Base-by-base conservation (phyloP, 2,329 filamentous ascomycete genomes). In the Plectosphaerella plurivora region DNA sequence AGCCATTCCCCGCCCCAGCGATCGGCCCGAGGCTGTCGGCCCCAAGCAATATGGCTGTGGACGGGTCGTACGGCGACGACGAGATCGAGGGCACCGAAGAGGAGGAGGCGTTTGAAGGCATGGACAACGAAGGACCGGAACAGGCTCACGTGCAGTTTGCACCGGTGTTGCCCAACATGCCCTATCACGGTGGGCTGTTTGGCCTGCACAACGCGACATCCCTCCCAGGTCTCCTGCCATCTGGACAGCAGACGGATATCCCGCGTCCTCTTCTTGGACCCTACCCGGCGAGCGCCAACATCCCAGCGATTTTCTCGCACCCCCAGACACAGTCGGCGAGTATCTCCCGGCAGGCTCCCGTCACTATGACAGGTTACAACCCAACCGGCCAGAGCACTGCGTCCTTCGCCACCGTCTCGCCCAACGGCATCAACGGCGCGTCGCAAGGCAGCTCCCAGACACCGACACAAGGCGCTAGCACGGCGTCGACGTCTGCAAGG, bases 21-120 rank as follows among this genome's bases (percentile, higher is more conserved):
- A 10, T 10, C 45, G 22, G 24, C 51, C 24, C 49, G 37, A 25
- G 50, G 18, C n/a, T 55, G 48, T 14, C 53, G 51, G 15, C 52
- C 42, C 54, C 14, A 41, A 53, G 28, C 20, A 46, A 18, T 8
- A 20, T 46, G 5, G 41, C n/a, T 20, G 41, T 20, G 5, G 41
- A 44, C 5, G 41, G n/a, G 11, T 44, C 41, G 11, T 44, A 44
- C 22, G 71, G 68, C 20, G 73, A 75, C 25, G 73, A 76, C 14
- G 41, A 64, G 35, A 54, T 55, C 16, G 72, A 75, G 35, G 71
- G 68, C 59, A 64, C 65, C 2, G 73, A 74, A 14, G 72, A 74
- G n/a, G 72, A 74, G n/a, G 70, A 74, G 39, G 71, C 72, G 18
- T 69, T 72, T 41, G 73, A 74, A 28, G 71, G 65, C 10, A 53